Base-by-base conservation (phyloP, 2,329 filamentous ascomycete genomes). In the Paraphoma chrysanthemicola region DNA sequence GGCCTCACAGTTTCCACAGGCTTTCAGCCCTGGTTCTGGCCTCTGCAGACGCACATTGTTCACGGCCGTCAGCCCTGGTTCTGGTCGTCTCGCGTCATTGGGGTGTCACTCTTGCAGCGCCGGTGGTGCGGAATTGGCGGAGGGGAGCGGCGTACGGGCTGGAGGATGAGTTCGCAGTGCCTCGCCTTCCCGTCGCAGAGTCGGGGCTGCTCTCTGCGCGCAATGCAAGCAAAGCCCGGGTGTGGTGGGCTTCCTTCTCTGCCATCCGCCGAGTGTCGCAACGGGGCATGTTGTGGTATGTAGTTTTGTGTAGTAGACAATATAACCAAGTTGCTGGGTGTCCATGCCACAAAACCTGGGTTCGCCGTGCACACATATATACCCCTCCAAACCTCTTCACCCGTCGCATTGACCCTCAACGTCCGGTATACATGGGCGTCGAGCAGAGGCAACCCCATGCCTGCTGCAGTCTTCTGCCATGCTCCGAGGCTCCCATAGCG, bases 41-140 rank as follows among this genome's bases (percentile, higher is more conserved):
- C 39, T 42, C 36, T 45, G 49, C 23, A 23, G 23, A 23, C 23
- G 23, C 23, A 23, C 23, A 23, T 2, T 23, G 23, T 23, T 5
- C 23, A 23, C 23, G 23, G 23, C 23, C 23, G 23, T 23, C 23
- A 23, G 23, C 23, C 23, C 23, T 23, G 23, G 23, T 23, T 23
- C 23, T 23, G 23, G 23, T 23, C 23, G 23, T 23, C 23, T 23
- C 45, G 54, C 48, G 30, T 49, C 39, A 38, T 47, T 39, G 61
- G 59, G 64, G 61, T 55, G 57, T 23, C 53, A 51, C 59, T 60
- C 56, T 59, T 48, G 43, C 54, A 54, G 33, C 51, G 48, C 50
- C 33, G 50, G 56, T 49, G 28, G 56, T 4, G 56, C 45, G 31
- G 50, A 57, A 45, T 56, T 45, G 48, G 48, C 44, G 3, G 54